Evolutionary conservation across 495 filamentous ascomycete species (phyloP), one percentile per base, ranked within the genome.

Genomic region (Penicillium egyptiacum): DNA sequence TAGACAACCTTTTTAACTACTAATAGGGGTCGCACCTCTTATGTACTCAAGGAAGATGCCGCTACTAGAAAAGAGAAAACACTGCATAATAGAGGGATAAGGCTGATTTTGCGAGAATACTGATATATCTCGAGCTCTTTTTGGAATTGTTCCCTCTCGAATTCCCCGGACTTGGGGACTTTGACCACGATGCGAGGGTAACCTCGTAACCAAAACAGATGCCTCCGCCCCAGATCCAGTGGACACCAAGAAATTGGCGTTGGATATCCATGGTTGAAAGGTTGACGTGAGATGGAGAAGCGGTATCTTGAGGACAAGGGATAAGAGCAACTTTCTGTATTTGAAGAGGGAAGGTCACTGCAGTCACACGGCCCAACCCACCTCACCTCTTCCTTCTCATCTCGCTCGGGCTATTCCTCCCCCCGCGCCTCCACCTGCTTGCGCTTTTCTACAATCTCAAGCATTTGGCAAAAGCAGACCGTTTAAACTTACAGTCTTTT

Each of bases 21-120:
- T 3, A 33, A 58, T 49, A 44, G 17, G 40, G 48, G 16, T 46
- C 43, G 47, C 33, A 74, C 64, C 69, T 72, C 63, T 57, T 62
- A 75, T 74, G 25, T 74, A 72, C 59, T 75, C 68, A 9, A 75
- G 66, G 60, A 74, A 75, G 47, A 72, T 71, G 8, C 70, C 65
- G 6, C 5, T 30, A 7, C 4, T 44, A 16, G 61, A 43, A 42
- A 42, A 56, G 48, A 52, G 37, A 40, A 71, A 75, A 59, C 66
- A 72, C 43, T 69, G 56, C 37, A 75, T 60, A 8, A 74, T 31
- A 47, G 54, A 70, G 12, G 63, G 63, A 40, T 67, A 74, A n/a
- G 60, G 62, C 19, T 59, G 54, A 44, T 63, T 42, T 51, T 46
- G 66, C 2, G 58, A 62, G 16, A 74, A 63, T 9, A 57, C 51